These are phyloP conservation scores for Microdochium trichocladiopsis DNA, from an alignment of 2,329 filamentous ascomycete species.

Conservation along the genomic window DNA sequence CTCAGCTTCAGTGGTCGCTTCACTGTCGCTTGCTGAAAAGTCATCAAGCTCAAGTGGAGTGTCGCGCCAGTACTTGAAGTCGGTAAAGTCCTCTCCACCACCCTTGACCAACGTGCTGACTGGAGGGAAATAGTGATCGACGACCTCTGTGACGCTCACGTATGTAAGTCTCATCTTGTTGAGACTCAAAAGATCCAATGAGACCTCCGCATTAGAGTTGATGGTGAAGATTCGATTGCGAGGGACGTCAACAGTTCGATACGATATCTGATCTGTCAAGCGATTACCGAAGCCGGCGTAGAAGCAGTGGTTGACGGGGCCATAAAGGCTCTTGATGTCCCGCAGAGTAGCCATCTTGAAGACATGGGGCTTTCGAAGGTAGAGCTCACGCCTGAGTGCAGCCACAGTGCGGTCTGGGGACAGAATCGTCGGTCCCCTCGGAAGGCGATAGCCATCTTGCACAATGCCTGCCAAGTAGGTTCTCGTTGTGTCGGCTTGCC, in stretches of 20 bases:
- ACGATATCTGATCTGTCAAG: constrained; percentile 91
- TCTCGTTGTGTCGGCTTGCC: constrained; percentile 84
- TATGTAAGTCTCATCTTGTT: constrained; percentile 97
- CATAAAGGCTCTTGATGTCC: constrained; percentile 87
- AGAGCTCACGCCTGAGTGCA: constrained; percentile 84
- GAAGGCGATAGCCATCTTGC: constrained; percentile 81
- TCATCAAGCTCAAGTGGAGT: constrained; percentile 77
- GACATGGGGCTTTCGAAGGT: constrained; percentile 91
- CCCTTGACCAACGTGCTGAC: constrained; percentile 79
- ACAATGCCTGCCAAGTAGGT: constrained; percentile 83
- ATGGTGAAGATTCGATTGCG: constrained; percentile 95
- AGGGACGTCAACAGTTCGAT: constrained; percentile 92
- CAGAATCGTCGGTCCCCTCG: constrained; percentile 87
- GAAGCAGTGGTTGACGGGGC: constrained; percentile 71
- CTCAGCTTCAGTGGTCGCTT: constrained; percentile 21
- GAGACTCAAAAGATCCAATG: constrained; percentile 78
- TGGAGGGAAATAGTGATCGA: constrained; percentile 97
- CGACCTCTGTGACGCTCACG: constrained; percentile 92
- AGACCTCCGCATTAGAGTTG: constrained; percentile 95
- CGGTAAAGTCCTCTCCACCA: constrained; percentile 90
- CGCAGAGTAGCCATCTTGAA: constrained; percentile 99
- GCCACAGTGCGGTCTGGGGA: constrained; percentile 94
- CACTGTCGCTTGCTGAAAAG: constrained; percentile 76
- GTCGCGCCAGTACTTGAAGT: constrained; percentile 96
- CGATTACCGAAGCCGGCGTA: constrained; percentile 97